phyloP scores from a whole-genome alignment of 2,329 filamentous ascomycete species.

The Plenodomus lindquistii region DNA sequence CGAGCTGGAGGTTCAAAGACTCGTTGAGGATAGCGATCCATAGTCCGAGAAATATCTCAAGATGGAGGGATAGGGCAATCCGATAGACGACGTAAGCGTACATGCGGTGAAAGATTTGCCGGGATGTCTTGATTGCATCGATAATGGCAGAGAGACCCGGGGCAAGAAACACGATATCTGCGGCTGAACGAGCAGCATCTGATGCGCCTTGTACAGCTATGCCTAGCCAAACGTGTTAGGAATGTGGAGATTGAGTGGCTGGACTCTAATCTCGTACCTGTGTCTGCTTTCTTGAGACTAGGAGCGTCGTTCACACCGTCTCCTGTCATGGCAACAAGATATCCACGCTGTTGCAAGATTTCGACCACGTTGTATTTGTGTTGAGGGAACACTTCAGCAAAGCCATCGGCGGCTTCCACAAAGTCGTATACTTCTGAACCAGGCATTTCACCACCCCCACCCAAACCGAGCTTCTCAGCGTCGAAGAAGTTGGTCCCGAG shows the following conservation, averaged over 20 bases:
- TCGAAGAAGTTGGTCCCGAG: conserved; percentile 94
- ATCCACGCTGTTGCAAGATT: conserved; percentile 74
- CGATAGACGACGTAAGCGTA: conserved; percentile 95
- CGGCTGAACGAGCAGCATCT: conserved; percentile 86
- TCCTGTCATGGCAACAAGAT: conserved; percentile 76
- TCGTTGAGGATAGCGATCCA: conserved; percentile 90
- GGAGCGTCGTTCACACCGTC: conserved; percentile 78
- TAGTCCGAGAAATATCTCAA: conserved; percentile 88
- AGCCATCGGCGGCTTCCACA: conserved; percentile 92
- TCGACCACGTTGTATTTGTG: conserved; percentile 78
- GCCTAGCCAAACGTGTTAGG: too few relatives aligned
- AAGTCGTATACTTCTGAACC: conserved; percentile 94
- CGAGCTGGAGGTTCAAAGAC: conserved; percentile 80
- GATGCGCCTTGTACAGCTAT: conserved; percentile 93
- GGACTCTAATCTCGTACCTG: too few relatives aligned
- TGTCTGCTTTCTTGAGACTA: conserved; percentile 93
- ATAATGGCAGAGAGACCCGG: conserved; percentile 91
- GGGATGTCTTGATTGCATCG: conserved; percentile 87
- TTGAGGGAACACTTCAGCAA: conserved; percentile 83
- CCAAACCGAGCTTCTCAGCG: conserved; percentile 86
- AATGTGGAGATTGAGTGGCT: too few relatives aligned
- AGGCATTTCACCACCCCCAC: conserved; percentile 88
- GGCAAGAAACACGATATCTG: conserved; percentile 92
- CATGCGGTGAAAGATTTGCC: conserved; percentile 96
- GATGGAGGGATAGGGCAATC: conserved; percentile 87